Conservation (phyloP, 192 early-diverging fungal species). For the Coemansia sp. region DNA sequence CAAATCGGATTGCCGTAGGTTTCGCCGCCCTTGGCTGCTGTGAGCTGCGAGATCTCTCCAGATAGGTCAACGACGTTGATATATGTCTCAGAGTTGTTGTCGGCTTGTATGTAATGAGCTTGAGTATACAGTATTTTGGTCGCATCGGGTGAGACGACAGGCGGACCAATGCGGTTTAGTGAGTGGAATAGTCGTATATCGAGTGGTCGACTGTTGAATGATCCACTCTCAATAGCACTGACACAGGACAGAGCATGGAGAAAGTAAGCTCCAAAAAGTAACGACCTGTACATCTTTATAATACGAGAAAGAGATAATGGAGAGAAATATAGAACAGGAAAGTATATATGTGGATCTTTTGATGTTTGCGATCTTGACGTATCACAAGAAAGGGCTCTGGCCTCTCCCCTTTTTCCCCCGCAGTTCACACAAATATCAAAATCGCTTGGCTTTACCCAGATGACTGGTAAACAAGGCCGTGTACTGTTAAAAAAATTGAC, state of each 20-base stretch:
- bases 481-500: not conserved
- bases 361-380: not conserved
- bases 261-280: not conserved
- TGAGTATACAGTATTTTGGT: conserved; percentile 27
- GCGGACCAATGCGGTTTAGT: conserved; percentile 20
- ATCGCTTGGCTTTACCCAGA: not conserved
- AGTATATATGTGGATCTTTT: not conserved
- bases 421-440: not conserved
- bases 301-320: not conserved
- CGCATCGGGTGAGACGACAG: conserved; percentile 35
- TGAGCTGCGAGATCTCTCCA: conserved; percentile 11
- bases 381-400: not conserved
- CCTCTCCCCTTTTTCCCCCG: too few relatives aligned
- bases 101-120: conserved; percentile 29
- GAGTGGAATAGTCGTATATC: conserved; percentile 34
- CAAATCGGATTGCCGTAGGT: conserved; percentile 31
- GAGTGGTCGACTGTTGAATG: conserved; percentile 26
- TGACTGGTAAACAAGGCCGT: not conserved
- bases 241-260: not conserved
- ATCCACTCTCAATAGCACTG: not conserved
- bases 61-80: conserved; percentile 29
- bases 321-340: not conserved
- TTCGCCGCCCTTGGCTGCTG: conserved; percentile 15
- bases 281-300: not conserved
- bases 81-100: conserved; percentile 24